Base-by-base conservation (phyloP, 2,329 filamentous ascomycete species). In the Verticillium tricorpus region DNA sequence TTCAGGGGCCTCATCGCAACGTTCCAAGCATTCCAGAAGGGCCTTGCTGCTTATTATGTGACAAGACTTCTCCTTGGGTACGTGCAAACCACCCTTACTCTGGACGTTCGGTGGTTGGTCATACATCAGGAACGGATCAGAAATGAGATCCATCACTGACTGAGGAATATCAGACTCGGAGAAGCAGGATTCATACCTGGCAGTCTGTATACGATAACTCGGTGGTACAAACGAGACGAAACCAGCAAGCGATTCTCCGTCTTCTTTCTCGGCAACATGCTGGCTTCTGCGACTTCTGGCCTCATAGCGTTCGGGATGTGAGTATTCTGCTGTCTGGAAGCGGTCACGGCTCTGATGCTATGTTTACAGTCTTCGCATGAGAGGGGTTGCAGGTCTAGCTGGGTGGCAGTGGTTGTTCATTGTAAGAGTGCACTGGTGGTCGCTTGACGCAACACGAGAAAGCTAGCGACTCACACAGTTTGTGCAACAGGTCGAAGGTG, bases 111-210 rank as follows among this genome's bases (percentile, higher is more conserved):
- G 28, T 5, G 28, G 5, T 28, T 5, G 28, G 28, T 28, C 28
- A 22, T 50, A 50, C 12, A 35, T 35, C 34, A 14, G 34, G n/a
- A 22, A 22, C n/a, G 6, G 40, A 2, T 22, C n/a, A 25, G 62
- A 8, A 8, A 55, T 3, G 14, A 55, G 9, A 3, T 9, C 12
- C 17, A n/a, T n/a, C 12, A 25, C 56, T 59, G 8, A 40, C 31
- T 37, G 7, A 19, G 9, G 9, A 15, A n/a, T 5, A 3, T 52
- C 31, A 39, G 62, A 25, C 58, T 62, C 5, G 56, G 72, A 72
- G 78, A 80, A 60, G 74, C 75, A 2, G 77, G 77, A 3, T 78
- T 79, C 61, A 80, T 79, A 56, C 79, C 78, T 4, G 79, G 76
- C 1, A 76, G 77, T 5, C 69, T 81, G 2, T 82, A 75, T 67